Conservation (phyloP, 306 rosid species). For the Corylus americana region DNA sequence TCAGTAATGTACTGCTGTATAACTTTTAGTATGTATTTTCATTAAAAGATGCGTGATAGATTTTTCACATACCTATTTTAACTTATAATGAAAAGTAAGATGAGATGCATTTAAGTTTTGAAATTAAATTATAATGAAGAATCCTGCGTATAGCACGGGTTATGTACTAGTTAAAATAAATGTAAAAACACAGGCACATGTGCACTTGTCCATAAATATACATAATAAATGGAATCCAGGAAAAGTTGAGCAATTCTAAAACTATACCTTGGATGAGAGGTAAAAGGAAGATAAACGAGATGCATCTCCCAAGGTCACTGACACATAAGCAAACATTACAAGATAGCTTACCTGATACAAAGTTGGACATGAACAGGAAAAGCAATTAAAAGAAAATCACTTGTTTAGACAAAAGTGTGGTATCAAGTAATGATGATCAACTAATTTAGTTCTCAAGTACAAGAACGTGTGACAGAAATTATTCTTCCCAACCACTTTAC, state of each 20-base stretch:
- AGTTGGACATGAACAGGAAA: conserved; percentile 22
- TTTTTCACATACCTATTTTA: too few relatives aligned
- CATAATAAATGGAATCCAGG: conserved; percentile 7
- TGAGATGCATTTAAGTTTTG: too few relatives aligned
- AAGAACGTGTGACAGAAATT: conserved; percentile 10
- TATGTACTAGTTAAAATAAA: background rate
- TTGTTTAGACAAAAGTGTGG: background rate
- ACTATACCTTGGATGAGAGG: conserved; percentile 83
- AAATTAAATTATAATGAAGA: too few relatives aligned
- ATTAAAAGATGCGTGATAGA: too few relatives aligned
- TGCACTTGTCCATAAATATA: background rate
- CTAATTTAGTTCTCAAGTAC: conserved; percentile 16
- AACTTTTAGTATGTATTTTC: too few relatives aligned
- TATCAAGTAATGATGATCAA: conserved; percentile 18
- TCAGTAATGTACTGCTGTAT: too few relatives aligned
- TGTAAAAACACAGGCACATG: conserved; percentile 5
- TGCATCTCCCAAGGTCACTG: conserved; percentile 83
- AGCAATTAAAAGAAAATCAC: background rate
- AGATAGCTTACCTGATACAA: conserved; percentile 84
- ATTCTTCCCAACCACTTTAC: conserved; percentile 8
- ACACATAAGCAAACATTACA: conserved; percentile 92
- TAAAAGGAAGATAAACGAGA: conserved; percentile 61
- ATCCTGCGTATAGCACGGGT: too few relatives aligned
- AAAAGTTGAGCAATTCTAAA: conserved; percentile 18
- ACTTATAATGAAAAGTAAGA: too few relatives aligned